Evolutionary conservation across 805 yeast genomes (phyloP), one percentile per base, ranked within the genome.

Genomic region (Millerozyma miso): DNA sequence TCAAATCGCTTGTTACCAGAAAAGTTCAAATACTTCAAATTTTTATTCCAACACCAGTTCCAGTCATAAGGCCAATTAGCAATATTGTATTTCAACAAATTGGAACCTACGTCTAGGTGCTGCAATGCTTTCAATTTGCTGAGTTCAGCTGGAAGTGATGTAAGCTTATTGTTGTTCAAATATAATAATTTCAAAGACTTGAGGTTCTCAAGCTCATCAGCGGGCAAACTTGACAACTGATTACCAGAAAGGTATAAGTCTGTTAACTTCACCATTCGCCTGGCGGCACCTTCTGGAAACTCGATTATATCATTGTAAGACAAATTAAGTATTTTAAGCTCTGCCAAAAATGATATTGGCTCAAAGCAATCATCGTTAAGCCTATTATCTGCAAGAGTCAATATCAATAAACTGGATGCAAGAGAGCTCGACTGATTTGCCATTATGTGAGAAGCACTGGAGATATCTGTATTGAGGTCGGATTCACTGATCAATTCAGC

Each of bases 21-120:
- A 44, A 93, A 83, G 60, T 91, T 93, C 58, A 93, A 74, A 54
- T 85, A 89, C 51, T 74, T 80, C 61, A 93, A 70, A 34, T 80
- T 79, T 41, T 76, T 70, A 58, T 93, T 93, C 70, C 81, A 82
- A 53, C 85, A 82, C 99, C 99, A 93, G 63, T 88, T 93, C 97
- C 98, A 93, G 60, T 93, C 99, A 58, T 88, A 91, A 13, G 93
- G 95, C 77, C 89, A 87, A 61, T 93, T 93, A 3, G 93, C 85
- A 43, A 91, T 88, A 54, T 93, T 93, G 63, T 93, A 93, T 55
- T 89, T 86, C 63, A 93, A 70, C 47, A 82, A 83, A 60, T 93
- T 93, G 2, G 95, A 86, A 3, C 97, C 96, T 14, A 88, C 93
- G 65, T 93, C 99, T 31, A 93, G 73, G 7, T 81, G 83, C 26